phyloP scores from a whole-genome alignment of 768 basidiomycete genomes.

The Termitomyces sp. region DNA sequence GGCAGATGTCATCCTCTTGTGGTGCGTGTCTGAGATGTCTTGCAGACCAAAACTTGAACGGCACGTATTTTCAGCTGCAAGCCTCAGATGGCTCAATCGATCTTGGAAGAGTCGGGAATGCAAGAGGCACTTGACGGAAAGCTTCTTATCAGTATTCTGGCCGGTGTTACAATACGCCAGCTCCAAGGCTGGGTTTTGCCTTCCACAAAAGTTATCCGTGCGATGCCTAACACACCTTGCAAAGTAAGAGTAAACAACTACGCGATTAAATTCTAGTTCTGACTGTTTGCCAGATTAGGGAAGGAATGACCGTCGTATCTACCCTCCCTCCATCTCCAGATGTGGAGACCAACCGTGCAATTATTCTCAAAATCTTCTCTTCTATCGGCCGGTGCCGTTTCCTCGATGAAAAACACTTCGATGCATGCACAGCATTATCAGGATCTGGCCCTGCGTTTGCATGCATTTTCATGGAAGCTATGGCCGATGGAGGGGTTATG shows the following conservation, averaged over 20 bases:
- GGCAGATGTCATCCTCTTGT: conserved; percentile 84
- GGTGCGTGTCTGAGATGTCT: conserved; percentile 45
- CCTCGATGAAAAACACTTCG: conserved; percentile 97
- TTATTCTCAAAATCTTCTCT: conserved; percentile 92
- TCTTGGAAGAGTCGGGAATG: conserved; percentile 75
- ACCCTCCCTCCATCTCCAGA: conserved; percentile 53
- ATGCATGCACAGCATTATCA: conserved; percentile 94
- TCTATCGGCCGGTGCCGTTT: conserved; percentile 95
- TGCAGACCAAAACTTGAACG: not conserved
- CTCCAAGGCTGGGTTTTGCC: conserved; percentile 70
- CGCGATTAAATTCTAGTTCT: not conserved
- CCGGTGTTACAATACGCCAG: conserved; percentile 91
- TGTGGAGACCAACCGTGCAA: conserved; percentile 57
- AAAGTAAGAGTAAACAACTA: conserved; percentile 49
- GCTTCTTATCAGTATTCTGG: conserved; percentile 93
- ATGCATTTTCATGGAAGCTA: conserved; percentile 94
- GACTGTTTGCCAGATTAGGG: conserved; percentile 72
- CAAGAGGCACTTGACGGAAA: conserved; percentile 83
- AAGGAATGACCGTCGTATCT: conserved; percentile 97
- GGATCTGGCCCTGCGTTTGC: conserved; percentile 98
- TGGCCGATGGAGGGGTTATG: conserved; percentile 99
- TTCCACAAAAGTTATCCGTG: conserved; percentile 83
- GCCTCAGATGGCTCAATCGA: conserved; percentile 77
- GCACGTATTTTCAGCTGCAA: conserved; percentile 66
- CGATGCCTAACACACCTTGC: conserved; percentile 99